phyloP scores from a whole-genome alignment of 345 rosid species.

The Eucalyptus cladocalyx region DNA sequence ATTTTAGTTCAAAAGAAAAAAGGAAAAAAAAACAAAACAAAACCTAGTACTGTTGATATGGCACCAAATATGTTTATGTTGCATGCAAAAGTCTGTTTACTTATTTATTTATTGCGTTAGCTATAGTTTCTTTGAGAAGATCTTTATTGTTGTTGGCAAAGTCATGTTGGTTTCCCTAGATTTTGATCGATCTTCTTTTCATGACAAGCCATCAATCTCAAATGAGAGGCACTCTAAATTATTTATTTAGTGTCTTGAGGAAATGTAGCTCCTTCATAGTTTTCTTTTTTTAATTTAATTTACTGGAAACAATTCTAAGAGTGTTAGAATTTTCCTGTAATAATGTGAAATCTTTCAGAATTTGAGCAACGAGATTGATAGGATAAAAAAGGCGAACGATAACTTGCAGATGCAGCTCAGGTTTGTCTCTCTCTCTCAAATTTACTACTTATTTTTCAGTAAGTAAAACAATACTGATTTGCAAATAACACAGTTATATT shows the following conservation, averaged over 20 bases:
- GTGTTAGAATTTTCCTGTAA: neutral
- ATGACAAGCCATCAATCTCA: neutral
- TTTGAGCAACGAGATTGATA: conserved; percentile 70
- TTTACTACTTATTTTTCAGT: neutral
- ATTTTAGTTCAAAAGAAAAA: too few relatives aligned
- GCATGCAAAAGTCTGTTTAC: neutral
- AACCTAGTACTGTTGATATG: neutral
- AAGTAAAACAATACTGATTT: neutral
- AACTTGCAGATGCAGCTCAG: conserved; percentile 74
- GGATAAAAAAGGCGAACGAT: conserved; percentile 74
- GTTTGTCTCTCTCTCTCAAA: neutral
- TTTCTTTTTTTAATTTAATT: neutral
- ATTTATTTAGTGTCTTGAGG: neutral
- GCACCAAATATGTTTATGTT: neutral
- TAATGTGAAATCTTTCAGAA: conserved; percentile 11
- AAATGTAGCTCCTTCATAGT: too few relatives aligned
- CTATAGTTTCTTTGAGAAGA: neutral
- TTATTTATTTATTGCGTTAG: neutral
- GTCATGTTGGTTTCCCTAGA: neutral
- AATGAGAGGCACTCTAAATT: neutral
- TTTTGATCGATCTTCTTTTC: neutral
- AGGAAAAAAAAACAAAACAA: too few relatives aligned
- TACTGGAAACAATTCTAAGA: neutral
- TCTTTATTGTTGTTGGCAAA: neutral
- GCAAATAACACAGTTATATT: neutral